Evolutionary conservation across 1,284 basidiomycete species (phyloP), one percentile per base, ranked within the genome.

Genomic region (Bondarzewia mesenterica): DNA sequence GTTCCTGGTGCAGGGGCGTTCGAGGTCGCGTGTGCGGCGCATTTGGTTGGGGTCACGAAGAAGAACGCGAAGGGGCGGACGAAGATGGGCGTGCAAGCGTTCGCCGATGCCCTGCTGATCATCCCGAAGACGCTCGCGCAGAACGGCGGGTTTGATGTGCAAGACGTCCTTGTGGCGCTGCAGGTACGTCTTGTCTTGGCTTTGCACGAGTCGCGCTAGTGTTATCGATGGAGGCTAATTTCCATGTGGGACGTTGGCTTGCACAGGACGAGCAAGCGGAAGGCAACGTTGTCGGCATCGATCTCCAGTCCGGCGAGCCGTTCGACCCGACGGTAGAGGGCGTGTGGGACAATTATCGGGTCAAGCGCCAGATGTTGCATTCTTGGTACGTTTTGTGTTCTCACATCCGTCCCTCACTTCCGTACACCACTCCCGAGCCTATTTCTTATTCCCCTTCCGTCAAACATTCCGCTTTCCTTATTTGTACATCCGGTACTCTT

Each of bases 301-400:
- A 99, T 67, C 74, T 99, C 38, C 75, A 92, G 63, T 90, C 92
- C 25, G 96, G 96, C 50, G 93, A 98, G 66, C 93, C 95, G 3
- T 91, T 96, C 63, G 95, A 99, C 63, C 95, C 96, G 5, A 88
- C 91, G 14, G 85, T 91, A 4, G 87, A 93, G 62, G 96, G 96
- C 36, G 85, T 99, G 16, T 99, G 95, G 94, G 96, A 99, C 68
- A 99, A 99, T 70, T 99, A 97, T 67, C 77, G 96, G 52, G 96
- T 99, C 53, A 99, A 99, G 74, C 77, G 95, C 54, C 96, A 99
- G 63, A 96, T 99, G 93, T 71, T 99, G 50, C 95, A 99, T 64
- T 94, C 91, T 61, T 90, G 89, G 91, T 92, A 59, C 63, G 82
- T 64, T n/a, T n/a, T n/a, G n/a, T n/a, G n/a, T n/a, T n/a, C n/a